Base-by-base conservation (phyloP, 306 rosid species). In the Dicorynia guianensis region DNA sequence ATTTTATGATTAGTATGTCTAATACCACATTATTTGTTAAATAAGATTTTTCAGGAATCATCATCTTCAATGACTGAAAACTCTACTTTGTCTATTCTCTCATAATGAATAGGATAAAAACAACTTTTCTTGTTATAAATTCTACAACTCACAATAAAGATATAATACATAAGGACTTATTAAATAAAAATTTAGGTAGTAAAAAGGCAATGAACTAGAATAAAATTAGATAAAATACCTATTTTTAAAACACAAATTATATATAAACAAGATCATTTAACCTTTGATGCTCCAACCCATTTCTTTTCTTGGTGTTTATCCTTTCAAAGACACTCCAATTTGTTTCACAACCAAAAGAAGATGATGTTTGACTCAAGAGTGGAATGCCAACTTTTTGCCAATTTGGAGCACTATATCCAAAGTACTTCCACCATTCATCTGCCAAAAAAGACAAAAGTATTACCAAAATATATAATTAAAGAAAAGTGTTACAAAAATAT, bases 251-350 rank as follows among this genome's bases (percentile, higher is more conserved):
- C 8, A n/a, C 63, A 57, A 25, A 12, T 25, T 34, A 57, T 11
- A 57, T 4, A 57, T 10, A 46, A 3, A 57, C 39, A 20, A 56
- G 39, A 30, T 25, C 39, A 4, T 11, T 57, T 5, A 10, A 57
- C 10, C n/a, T 57, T 57, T 20, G 5, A 12, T 57, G 52, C 18
- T 62, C 49, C n/a, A 58, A 0, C 58, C 36, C 44, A 72, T 58
- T 46, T 68, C 8, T 59, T 59, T 58, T 58, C 36, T 59, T 46
- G 5, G 18, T 20, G 14, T 59, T 48, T 14, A 33, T 46, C 25
- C 46, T 36, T 15, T 57, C 25, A 43, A 71, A 58, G 2, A 49
- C 63, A 18, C 34, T 71, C 67, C 48, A 72, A 59, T 72, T 72
- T 46, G 19, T 59, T 12, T 47, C 77, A 47, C 61, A 60, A 4